Base-by-base conservation (phyloP, 2,329 filamentous ascomycete genomes). In the Sporothrix luriei region DNA sequence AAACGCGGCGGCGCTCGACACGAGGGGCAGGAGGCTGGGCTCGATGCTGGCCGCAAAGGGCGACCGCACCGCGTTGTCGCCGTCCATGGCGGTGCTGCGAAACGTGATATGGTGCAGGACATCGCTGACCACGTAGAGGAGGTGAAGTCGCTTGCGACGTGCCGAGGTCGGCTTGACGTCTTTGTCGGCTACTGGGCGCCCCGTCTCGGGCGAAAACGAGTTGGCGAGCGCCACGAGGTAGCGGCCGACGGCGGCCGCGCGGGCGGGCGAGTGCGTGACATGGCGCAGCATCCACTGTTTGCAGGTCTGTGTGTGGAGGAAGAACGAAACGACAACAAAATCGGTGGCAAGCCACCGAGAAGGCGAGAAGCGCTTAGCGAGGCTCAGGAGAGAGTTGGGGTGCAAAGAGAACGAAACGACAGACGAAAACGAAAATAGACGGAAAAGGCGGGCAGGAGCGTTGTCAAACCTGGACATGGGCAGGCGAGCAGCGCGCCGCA, bases 391-490 rank as follows among this genome's bases (percentile, higher is more conserved):
- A 26, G 13, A 13, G 40, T 51, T 59, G 40, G 55, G 66, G 68
- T 65, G 40, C 64, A 67, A 46, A 43, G 48, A 67, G 68, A 43
- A n/a, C n/a, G n/a, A 48, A 7, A 38, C 7, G 16, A 14, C n/a
- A 26, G 38, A 24, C 21, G 26, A 40, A 6, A 26, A 46, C 26
- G n/a, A 26, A 5, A 33, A 33, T 7, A 33, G 33, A 2, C 33
- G 33, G 11, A 43, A 43, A 3, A 16, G 40, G 13, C 24, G 5
- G 46, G 52, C 52, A 49, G 33, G 48, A 52, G 43, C 29, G 24
- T 38, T 43, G 75, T 78, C 90, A 93, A 92, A 95, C 92, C 92
- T 95, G 92, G 84, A 95, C 90, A 83, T 94, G 93, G 83, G 84
- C 81, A 77, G 88, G 85, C 76, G 91, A 91, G 86, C 92, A 94